Percentiles rank a stretch among this genome's conserved stretches.
phyloP scores from a whole-genome alignment of 192 early-diverging fungal species.

The Chytriomyces hyalinus region DNA sequence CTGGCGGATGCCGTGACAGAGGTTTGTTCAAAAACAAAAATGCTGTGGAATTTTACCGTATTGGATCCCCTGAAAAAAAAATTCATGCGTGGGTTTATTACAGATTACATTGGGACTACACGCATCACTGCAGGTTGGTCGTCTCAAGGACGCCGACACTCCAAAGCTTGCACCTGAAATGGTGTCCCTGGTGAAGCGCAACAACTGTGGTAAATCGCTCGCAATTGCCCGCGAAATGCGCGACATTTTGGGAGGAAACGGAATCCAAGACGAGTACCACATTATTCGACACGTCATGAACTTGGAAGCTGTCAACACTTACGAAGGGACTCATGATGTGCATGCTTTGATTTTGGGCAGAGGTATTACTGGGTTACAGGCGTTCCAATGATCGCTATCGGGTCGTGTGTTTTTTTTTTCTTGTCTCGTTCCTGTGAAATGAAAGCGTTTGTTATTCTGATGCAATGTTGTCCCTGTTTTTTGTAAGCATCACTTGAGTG shows the following conservation, averaged over 20 bases:
- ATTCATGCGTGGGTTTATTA: too few species aligned
- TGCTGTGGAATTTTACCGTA: too few species aligned
- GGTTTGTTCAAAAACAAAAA: too few species aligned
- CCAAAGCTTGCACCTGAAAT: constrained; percentile 84
- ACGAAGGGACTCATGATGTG: constrained; percentile 96
- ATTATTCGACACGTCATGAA: constrained; percentile 83
- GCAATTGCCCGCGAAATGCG: constrained; percentile 88
- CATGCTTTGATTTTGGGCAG: constrained; percentile 92
- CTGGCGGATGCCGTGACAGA: constrained; percentile 93
- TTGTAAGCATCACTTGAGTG: too few species aligned
- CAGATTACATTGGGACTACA: constrained; percentile 84
- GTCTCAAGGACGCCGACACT: constrained; percentile 79
- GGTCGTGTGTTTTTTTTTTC: too few species aligned
- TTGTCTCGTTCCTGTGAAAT: too few species aligned
- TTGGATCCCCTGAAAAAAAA: too few species aligned
- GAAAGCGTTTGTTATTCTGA: too few species aligned
- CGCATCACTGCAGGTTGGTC: constrained; percentile 87
- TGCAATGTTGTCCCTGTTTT: too few species aligned
- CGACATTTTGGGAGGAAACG: constrained; percentile 96
- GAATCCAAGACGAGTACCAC: constrained; percentile 94
- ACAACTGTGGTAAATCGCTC: constrained; percentile 92
- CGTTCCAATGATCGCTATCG: constrained; percentile 38
- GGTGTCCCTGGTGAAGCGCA: constrained; percentile 96
- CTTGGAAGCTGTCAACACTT: constrained; percentile 74
- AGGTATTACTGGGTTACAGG: constrained; percentile 87